Evolutionary conservation across 2,329 filamentous ascomycete species (phyloP), one percentile per base, ranked within the genome.

Genomic region (Fusarium poae): DNA sequence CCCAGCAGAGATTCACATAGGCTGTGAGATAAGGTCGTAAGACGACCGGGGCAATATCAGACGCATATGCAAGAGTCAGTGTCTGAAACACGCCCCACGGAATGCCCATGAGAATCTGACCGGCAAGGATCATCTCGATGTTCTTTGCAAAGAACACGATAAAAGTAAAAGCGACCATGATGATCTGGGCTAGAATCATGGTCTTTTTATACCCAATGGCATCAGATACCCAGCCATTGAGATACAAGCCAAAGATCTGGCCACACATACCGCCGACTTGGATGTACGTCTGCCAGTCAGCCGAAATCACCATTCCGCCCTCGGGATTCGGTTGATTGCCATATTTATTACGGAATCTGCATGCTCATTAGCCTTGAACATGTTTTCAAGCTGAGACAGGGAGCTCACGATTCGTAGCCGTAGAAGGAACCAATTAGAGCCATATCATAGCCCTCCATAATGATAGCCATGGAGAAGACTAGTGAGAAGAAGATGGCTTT

Each of bases 1-100:
- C 80, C 80, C 82, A 85, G 72, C 83, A 85, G 44, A 85, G 76
- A 58, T 85, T 85, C 56, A 82, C 79, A 52, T 83, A 84, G 1
- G 79, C 79, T 2, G 82, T 84, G 12, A 86, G 76, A 60, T 85
- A 85, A 6, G 80, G 77, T n/a, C 84, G 79, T 3, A 86, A 61
- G 5, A 74, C 62, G 8, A 91, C 85, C 1, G 90, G 90, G 72
- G 88, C 91, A 45, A 92, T 89, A 74, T 91, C 89, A 40, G 86
- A 86, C 10, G 88, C 88, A 66, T 91, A 91, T 3, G 88, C 87
- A 51, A 86, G 83, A 34, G 83, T 84, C 30, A 86, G 76, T n/a
- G 80, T 77, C 57, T 85, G 83, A 76, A 87, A 84, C 34, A 85
- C 80, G 18, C 83, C 83, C 80, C 84, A 86, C 0, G 85, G 85